Conservation (phyloP, 2,329 filamentous ascomycete species). For the Colletotrichum higginsianum region DNA sequence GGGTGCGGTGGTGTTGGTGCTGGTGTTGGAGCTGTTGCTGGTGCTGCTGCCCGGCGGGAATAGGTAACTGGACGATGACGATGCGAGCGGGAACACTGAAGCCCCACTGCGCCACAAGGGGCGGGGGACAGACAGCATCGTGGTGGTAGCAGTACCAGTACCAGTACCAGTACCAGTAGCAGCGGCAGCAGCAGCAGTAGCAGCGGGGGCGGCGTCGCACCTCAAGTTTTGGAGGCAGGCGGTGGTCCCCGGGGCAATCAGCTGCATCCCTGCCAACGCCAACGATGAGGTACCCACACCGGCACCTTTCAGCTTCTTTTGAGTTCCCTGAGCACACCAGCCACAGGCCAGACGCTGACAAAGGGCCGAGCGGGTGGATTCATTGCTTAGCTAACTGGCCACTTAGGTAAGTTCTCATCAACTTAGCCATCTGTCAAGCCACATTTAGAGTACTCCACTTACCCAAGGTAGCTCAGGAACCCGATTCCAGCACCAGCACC, state of each 20-base stretch:
- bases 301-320: constrained; percentile 30
- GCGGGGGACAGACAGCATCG: background rate
- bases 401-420: too few relatives aligned
- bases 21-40: background rate
- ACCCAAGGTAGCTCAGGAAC: background rate
- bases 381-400: too few relatives aligned
- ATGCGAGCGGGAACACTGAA: constrained; percentile 36
- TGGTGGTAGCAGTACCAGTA: background rate
- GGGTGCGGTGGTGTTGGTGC: background rate
- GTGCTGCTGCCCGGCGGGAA: too few relatives aligned
- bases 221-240: constrained; percentile 1
- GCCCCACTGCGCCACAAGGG: constrained; percentile 40
- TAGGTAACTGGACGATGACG: constrained; percentile 38
- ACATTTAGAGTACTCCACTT: background rate
- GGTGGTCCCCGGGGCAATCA: constrained; percentile 33
- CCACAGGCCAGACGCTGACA: constrained; percentile 6
- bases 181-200: constrained; percentile 5
- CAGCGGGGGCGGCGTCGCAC: constrained; percentile 21
- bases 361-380: too few relatives aligned
- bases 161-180: constrained; percentile 12
- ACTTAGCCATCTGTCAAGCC: constrained; percentile 11
- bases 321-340: constrained; percentile 28
- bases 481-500: constrained; percentile 4
- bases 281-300: background rate
- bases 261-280: constrained; percentile 33